Evolutionary conservation across 768 basidiomycete genomes (phyloP), one percentile per base, ranked within the genome.

Genomic region (Trametes maxima): DNA sequence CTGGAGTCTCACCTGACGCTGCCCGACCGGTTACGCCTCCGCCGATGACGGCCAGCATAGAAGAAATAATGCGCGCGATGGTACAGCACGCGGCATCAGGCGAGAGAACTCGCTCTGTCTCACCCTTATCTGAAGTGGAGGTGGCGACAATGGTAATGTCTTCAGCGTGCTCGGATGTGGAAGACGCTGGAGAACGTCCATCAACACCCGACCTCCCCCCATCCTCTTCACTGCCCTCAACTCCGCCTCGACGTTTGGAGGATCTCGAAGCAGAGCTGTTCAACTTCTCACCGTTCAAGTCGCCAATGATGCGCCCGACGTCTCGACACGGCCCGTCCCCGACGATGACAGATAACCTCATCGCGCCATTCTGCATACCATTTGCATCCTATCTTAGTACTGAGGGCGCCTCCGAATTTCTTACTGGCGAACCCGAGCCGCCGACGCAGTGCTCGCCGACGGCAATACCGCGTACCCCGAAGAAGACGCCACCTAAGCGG

Each of bases 401-500:
- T 10, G 53, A 48, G 39, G 54, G 45, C 17, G 36, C 47, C 42
- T 57, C 59, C 7, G 62, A 64, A 8, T 14, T 45, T 8, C 17
- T 63, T 1, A 39, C 49, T 6, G 49, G 35, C 5, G 55, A 62
- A 24, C n/a, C 61, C 2, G 51, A 37, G 7, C 40, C 61, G 1
- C 40, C 57, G 22, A 36, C 37, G 2, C 16, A n/a, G 3, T 50
- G 28, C 1, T 47, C 56, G 1, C 53, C 60, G n/a, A 42, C 10
- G 5, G 49, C 28, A 1, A 46, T 25, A 5, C 60, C 60, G 2
- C 36, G 57, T 25, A 65, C 64, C 6, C 60, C 64, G 1, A 65
- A 51, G 47, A 65, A 79, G 62, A 79, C 77, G 11, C 78, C 79
- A 0, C 71, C 78, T 80, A 19, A 54, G 45, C 37, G 59, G 11